phyloP scores from a whole-genome alignment of 2,329 filamentous ascomycete species.

The Penicillium crustosum region DNA sequence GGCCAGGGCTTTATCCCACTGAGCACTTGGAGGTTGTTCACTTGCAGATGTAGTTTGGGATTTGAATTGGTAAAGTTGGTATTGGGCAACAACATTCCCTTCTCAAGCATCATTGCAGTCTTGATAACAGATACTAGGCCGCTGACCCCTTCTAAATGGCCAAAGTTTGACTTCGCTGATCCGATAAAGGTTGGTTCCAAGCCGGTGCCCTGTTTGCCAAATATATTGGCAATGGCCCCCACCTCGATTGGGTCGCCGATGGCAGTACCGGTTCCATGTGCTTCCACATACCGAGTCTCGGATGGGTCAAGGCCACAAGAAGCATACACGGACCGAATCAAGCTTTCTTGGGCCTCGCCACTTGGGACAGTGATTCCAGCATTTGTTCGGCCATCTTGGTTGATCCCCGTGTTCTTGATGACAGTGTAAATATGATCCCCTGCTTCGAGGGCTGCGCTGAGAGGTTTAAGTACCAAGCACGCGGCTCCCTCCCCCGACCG shows the following conservation, averaged over 20 bases:
- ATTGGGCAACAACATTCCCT: conserved; percentile 25
- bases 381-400: not conserved
- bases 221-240: not conserved
- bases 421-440: not conserved
- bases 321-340: not conserved
- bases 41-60: conserved; percentile 25
- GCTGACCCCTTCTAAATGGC: conserved; percentile 17
- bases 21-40: conserved; percentile 24
- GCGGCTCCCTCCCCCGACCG: not conserved
- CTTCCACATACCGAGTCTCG: not conserved
- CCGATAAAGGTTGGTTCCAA: not conserved
- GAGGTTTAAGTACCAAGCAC: not conserved
- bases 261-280: not conserved
- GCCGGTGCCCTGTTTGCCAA: not conserved
- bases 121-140: conserved; percentile 35
- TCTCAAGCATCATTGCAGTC: conserved; percentile 26
- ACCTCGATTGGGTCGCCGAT: not conserved
- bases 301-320: not conserved
- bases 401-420: not conserved
- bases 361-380: not conserved
- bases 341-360: not conserved
- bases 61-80: conserved; percentile 29
- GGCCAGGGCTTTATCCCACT: conserved; percentile 14
- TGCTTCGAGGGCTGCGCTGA: not conserved
- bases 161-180: conserved; percentile 1